These are phyloP conservation scores for Leptographium wingfieldii DNA, from an alignment of 2,329 filamentous ascomycete genomes.

Conservation along the genomic window DNA sequence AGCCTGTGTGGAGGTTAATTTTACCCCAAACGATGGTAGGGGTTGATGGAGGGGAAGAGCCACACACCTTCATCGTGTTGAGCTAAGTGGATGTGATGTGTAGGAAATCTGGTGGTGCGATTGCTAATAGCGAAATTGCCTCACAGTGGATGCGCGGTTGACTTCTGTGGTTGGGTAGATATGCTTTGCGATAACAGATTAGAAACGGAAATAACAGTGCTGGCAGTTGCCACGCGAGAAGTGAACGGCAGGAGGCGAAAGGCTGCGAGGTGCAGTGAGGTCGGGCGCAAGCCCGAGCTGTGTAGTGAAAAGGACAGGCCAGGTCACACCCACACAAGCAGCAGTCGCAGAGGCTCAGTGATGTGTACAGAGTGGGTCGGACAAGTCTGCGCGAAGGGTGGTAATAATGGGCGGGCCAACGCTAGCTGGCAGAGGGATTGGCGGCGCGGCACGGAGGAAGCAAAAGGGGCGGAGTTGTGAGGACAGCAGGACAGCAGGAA, in stretches of 20 bases:
- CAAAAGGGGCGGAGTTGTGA: no score
- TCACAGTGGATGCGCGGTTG: neutral
- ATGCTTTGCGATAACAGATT: no score
- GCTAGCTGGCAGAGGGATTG: neutral
- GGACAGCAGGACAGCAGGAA: neutral
- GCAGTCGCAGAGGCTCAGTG: neutral
- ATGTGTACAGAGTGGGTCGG: neutral
- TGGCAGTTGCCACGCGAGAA: neutral
- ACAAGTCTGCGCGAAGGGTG: neutral
- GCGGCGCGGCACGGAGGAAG: neutral
- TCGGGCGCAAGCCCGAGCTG: neutral
- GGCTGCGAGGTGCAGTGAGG: neutral
- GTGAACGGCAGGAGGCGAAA: neutral
- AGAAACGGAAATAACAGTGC: no score
- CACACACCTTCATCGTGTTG: slow-evolving; percentile 1
- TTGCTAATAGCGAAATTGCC: neutral
- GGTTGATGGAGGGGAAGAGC: neutral
- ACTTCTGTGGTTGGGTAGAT: no score
- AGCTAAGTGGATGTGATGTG: neutral
- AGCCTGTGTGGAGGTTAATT: slow-evolving; percentile 38
- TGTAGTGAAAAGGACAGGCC: no score
- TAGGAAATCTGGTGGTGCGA: neutral
- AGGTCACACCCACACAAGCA: no score
- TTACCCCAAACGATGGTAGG: no score
- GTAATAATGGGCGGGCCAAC: neutral